These are phyloP conservation scores for Pleurotus salmoneostramineus DNA, from an alignment of 768 basidiomycete species.

Conservation along the genomic window DNA sequence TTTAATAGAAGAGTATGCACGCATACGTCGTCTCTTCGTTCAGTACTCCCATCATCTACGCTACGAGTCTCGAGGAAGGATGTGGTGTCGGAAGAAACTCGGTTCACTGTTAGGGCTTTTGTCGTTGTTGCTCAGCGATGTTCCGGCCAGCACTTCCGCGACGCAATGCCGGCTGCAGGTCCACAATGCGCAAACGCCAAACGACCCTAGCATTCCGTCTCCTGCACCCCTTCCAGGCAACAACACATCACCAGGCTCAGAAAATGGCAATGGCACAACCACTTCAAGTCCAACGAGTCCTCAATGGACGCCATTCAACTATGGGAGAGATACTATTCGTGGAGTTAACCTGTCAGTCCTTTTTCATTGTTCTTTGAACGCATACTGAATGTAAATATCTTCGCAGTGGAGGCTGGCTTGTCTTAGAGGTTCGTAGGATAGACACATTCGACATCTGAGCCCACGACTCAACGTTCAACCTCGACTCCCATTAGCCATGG, in stretches of 20 bases:
- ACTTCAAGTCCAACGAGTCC: constrained; percentile 13
- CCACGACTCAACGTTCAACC: neutral
- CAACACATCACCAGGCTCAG: constrained; percentile 8
- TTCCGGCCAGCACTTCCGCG: constrained; percentile 13
- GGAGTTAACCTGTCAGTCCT: constrained; percentile 61
- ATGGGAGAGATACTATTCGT: constrained; percentile 41
- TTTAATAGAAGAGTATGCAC: neutral
- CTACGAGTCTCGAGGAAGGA: no score
- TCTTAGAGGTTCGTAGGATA: constrained; percentile 41
- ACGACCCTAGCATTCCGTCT: constrained; percentile 6
- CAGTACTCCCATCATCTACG: neutral
- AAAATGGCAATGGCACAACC: constrained; percentile 7
- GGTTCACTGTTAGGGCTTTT: neutral
- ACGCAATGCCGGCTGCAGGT: constrained; percentile 27
- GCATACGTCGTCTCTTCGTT: neutral
- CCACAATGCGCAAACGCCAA: constrained; percentile 11
- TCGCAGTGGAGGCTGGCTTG: constrained; percentile 58
- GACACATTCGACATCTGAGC: neutral
- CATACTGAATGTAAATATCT: neutral
- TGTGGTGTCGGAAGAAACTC: neutral
- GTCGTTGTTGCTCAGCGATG: neutral
- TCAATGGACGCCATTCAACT: constrained; percentile 33
- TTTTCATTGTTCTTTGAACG: neutral
- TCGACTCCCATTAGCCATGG: constrained; percentile 51
- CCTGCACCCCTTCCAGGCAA: constrained; percentile 8